Percentiles rank a stretch among this genome's conserved stretches.
Evolutionary conservation across 345 rosid genomes (phyloP).

Genomic region (rapeseed (Brassica napus)): Da-Ae NC_063450.1:44636501-44637000

Average conservation of each 20-base stretch:
- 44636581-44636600: background rate
- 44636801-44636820: slow-evolving; percentile 86
- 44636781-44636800: slow-evolving; percentile 96
- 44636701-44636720: slow-evolving; percentile 77
- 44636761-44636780: slow-evolving; percentile 85
- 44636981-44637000: slow-evolving; percentile 88
- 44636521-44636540: slow-evolving; percentile 98
- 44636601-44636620: background rate
- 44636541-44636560: slow-evolving; percentile 86
- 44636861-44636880: slow-evolving; percentile 87
- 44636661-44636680: slow-evolving; percentile 85
- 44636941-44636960: slow-evolving; percentile 41
- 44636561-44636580: slow-evolving; percentile 61
- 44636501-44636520: slow-evolving; percentile 90
- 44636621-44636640: background rate
- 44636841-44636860: slow-evolving; percentile 85
- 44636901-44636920: slow-evolving; percentile 6
- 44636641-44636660: slow-evolving; percentile 88
- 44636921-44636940: background rate
- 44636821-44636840: slow-evolving; percentile 77
- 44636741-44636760: slow-evolving; percentile 93
- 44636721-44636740: slow-evolving; percentile 93
- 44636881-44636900: slow-evolving; percentile 40
- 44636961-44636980: slow-evolving; percentile 76
- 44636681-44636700: slow-evolving; percentile 85